Evolutionary conservation across 1,284 basidiomycete species (phyloP).

Genomic region (Moesziomyces sp.): DNA sequence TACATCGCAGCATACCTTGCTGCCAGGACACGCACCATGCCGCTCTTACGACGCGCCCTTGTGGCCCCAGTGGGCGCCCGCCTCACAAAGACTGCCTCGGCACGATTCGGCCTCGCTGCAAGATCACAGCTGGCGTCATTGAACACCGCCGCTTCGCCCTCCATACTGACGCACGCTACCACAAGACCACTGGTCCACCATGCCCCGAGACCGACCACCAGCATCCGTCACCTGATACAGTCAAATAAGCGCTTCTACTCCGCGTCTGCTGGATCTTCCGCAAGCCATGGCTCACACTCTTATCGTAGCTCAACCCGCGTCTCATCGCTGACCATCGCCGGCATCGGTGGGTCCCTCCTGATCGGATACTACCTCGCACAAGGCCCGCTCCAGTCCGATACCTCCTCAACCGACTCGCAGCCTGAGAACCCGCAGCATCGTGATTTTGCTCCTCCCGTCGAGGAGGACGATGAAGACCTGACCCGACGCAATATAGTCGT

Average conservation of each 20-base stretch:
- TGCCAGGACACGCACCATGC: slow-evolving; percentile 15
- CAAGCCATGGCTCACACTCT: not conserved
- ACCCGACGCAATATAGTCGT: slow-evolving; percentile 33
- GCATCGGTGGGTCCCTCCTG: slow-evolving; percentile 20
- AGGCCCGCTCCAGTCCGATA: slow-evolving; percentile 20
- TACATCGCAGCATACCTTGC: not conserved
- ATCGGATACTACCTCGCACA: slow-evolving; percentile 17
- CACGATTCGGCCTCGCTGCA: not conserved
- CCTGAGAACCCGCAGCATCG: slow-evolving; percentile 12
- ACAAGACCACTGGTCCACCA: not conserved
- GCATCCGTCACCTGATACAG: not conserved
- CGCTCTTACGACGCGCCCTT: slow-evolving; percentile 6
- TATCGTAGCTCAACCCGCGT: slow-evolving; percentile 6
- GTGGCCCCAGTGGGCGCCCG: not conserved
- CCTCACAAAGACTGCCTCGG: not conserved
- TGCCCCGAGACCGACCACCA: not conserved
- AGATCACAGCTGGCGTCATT: not conserved
- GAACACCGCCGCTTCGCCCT: not conserved
- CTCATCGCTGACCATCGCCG: slow-evolving; percentile 29
- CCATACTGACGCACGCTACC: not conserved
- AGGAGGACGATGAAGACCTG: slow-evolving; percentile 37
- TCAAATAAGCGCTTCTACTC: slow-evolving; percentile 3
- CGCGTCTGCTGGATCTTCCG: not conserved
- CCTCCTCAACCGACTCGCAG: not conserved
- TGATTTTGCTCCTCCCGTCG: slow-evolving; percentile 39